These are phyloP conservation scores for Exsudoporus frostii DNA, from an alignment of 768 basidiomycete genomes.

Conservation along the genomic window DNA sequence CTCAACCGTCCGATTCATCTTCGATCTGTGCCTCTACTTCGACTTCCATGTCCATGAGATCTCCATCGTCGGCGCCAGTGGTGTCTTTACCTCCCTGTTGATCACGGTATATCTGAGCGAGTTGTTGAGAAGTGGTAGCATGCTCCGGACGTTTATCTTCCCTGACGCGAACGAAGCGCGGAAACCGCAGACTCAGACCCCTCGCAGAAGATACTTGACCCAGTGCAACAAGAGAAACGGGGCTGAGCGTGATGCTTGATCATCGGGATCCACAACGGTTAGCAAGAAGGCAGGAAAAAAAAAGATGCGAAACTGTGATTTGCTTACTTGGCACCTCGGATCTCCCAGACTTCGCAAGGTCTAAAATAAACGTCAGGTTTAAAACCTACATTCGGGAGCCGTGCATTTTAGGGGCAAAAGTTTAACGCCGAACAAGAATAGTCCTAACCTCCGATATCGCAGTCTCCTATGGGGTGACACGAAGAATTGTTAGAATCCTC, in stretches of 20 bases:
- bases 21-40: slow-evolving; percentile 28
- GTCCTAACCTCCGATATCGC: slow-evolving; percentile 57
- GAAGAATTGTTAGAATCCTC: slow-evolving; percentile 56
- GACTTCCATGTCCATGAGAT: slow-evolving; percentile 54
- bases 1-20: slow-evolving; percentile 28
- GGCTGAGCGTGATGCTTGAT: slow-evolving; percentile 74
- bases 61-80: slow-evolving; percentile 52
- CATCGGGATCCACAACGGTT: not conserved
- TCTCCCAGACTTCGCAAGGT: slow-evolving; percentile 85
- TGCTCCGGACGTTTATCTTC: slow-evolving; percentile 73
- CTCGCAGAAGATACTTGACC: slow-evolving; percentile 53
- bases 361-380: slow-evolving; percentile 66
- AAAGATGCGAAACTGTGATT: not conserved
- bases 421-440: not conserved
- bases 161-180: slow-evolving; percentile 71
- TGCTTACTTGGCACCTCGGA: slow-evolving; percentile 68
- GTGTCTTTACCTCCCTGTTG: slow-evolving; percentile 45
- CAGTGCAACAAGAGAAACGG: slow-evolving; percentile 76
- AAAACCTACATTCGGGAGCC: slow-evolving; percentile 41
- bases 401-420: not conserved
- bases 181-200: slow-evolving; percentile 85
- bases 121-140: slow-evolving; percentile 68
- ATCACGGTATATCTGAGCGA: slow-evolving; percentile 64
- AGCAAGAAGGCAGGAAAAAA: slow-evolving; percentile 2
- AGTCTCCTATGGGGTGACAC: slow-evolving; percentile 51